Percentiles rank a stretch among this genome's conserved stretches.
Conservation (phyloP, 1,139 yeast species). For the Candida tropicalis region DNA sequence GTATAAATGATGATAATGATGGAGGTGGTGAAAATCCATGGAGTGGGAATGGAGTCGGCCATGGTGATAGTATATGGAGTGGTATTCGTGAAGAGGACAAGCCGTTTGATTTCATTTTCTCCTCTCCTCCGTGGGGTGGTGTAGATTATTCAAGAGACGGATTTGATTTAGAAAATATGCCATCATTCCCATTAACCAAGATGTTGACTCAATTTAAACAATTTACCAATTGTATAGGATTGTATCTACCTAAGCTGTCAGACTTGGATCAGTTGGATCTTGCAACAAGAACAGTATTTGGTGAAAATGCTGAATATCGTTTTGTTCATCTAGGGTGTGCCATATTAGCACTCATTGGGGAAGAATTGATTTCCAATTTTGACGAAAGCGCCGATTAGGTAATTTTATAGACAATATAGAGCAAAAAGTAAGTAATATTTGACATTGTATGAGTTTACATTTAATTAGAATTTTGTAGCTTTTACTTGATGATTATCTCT, state of each 20-base stretch:
- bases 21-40: too few relatives aligned
- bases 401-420: too few relatives aligned
- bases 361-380: conserved; percentile 13
- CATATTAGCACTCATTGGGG: conserved; percentile 62
- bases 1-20: too few relatives aligned
- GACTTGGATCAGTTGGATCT: conserved; percentile 56
- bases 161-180: conserved; percentile 47
- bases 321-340: conserved; percentile 44
- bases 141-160: conserved; percentile 56
- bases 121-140: conserved; percentile 99
- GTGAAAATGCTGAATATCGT: conserved; percentile 47
- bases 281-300: conserved; percentile 50
- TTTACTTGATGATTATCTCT: too few relatives aligned
- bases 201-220: conserved; percentile 45
- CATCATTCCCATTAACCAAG: conserved; percentile 54
- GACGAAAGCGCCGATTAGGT: too few relatives aligned
- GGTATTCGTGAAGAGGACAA: neutral
- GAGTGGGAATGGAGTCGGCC: too few relatives aligned
- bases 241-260: conserved; percentile 78
- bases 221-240: conserved; percentile 56
- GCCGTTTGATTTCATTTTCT: conserved; percentile 65
- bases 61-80: too few relatives aligned
- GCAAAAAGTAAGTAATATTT: too few relatives aligned
- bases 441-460: too few relatives aligned
- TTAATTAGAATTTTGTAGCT: too few relatives aligned